Evolutionary conservation across 192 early-diverging fungal genomes (phyloP).

Genomic region (Geranomyces variabilis): DNA sequence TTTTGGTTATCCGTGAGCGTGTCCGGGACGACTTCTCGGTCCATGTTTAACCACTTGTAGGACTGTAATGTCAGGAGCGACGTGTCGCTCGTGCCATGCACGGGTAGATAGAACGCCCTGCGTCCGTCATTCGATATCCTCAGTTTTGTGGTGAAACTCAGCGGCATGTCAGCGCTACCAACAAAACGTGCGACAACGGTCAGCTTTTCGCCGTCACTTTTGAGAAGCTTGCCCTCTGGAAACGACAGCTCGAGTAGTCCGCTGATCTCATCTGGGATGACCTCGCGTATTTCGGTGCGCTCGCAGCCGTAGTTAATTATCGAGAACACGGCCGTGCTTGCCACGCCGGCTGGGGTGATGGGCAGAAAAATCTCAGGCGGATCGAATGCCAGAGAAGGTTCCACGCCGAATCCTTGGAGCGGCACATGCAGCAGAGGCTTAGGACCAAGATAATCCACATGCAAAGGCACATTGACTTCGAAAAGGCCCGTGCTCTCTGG

Average conservation of each 20-base stretch:
- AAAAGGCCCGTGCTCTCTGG: conserved; percentile 43
- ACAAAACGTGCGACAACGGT: conserved; percentile 45
- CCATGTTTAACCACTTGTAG: conserved; percentile 29
- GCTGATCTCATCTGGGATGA: conserved; percentile 28
- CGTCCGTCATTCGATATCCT: conserved; percentile 39
- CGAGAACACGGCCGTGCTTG: conserved; percentile 40
- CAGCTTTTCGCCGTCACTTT: conserved; percentile 53
- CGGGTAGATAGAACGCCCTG: conserved; percentile 47
- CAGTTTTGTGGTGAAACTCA: conserved; percentile 51
- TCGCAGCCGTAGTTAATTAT: conserved; percentile 61
- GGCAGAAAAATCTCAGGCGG: conserved; percentile 57
- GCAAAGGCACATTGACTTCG: conserved; percentile 38
- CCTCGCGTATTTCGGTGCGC: conserved; percentile 46
- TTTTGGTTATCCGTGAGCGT: conserved; percentile 34
- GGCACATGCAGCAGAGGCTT: conserved; percentile 42
- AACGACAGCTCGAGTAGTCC: conserved; percentile 45
- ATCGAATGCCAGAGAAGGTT: conserved; percentile 54
- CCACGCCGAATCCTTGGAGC: conserved; percentile 46
- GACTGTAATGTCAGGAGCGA: conserved; percentile 42
- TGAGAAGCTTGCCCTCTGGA: conserved; percentile 57
- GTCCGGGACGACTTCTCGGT: conserved; percentile 17
- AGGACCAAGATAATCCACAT: conserved; percentile 45
- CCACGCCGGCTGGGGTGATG: conserved; percentile 40
- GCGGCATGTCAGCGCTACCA: conserved; percentile 18
- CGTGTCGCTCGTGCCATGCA: conserved; percentile 49